These are phyloP conservation scores for Pseudocercospora fijiensis DNA, from an alignment of 2,329 filamentous ascomycete genomes.

Conservation along the genomic window DNA sequence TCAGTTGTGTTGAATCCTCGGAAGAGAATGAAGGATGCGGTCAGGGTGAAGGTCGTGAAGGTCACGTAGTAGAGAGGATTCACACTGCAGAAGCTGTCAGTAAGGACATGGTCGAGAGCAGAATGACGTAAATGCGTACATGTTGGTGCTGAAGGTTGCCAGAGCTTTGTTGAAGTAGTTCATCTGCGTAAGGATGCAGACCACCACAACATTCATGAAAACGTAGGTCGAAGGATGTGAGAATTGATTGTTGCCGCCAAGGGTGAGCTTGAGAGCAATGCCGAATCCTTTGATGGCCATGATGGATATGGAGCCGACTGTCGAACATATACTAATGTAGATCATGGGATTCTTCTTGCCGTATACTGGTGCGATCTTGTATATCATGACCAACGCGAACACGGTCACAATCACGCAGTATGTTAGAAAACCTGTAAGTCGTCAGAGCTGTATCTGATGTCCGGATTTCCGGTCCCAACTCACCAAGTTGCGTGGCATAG, in stretches of 20 bases:
- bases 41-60: conserved; percentile 90
- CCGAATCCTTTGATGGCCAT: conserved; percentile 99
- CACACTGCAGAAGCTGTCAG: conserved; percentile 57
- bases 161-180: conserved; percentile 99
- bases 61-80: conserved; percentile 97
- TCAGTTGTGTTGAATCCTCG: conserved; percentile 94
- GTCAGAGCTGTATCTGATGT: conserved; percentile 12
- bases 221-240: conserved; percentile 93
- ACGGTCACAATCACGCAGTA: conserved; percentile 78
- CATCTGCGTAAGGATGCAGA: conserved; percentile 98
- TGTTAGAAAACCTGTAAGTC: conserved; percentile 73
- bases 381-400: conserved; percentile 94
- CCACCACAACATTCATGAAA: conserved; percentile 86
- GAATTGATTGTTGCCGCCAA: conserved; percentile 93
- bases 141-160: conserved; percentile 93
- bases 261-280: conserved; percentile 92
- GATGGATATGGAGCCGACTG: conserved; percentile 93
- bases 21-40: conserved; percentile 94
- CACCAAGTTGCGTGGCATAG: conserved; percentile 89
- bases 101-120: not conserved
- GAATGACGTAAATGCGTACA: conserved; percentile 63
- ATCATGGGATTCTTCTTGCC: conserved; percentile 95
- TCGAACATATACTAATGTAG: conserved; percentile 96
- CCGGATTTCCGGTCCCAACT: conserved; percentile 27
- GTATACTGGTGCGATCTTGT: conserved; percentile 82